phyloP scores from a whole-genome alignment of 202 grass and related monocot genomes.

The Thinopyrum obtusiflorum region DNA sequence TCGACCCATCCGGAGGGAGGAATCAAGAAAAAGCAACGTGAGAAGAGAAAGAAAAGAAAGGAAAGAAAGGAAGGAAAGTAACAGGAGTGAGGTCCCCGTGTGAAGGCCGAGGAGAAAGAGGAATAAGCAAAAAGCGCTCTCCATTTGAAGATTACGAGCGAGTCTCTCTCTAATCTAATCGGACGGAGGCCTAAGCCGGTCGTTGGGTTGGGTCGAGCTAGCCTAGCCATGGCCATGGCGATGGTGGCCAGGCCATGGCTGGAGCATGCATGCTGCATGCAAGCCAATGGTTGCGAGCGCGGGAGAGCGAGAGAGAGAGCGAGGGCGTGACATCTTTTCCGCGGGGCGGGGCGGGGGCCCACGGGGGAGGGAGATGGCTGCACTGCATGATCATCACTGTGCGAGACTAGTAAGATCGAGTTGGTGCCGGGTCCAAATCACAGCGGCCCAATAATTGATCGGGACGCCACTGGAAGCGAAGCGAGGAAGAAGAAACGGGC shows the following conservation, averaged over 20 bases:
- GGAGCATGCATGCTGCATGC: no score
- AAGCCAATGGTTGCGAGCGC: neutral
- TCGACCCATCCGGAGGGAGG: neutral
- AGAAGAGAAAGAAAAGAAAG: neutral
- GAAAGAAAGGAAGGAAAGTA: conserved; percentile 18
- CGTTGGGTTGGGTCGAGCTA: neutral
- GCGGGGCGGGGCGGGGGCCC: neutral
- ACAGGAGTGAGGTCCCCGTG: conserved; percentile 36
- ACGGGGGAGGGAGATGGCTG: conserved; percentile 29
- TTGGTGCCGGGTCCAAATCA: conserved; percentile 87
- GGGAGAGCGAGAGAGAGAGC: neutral
- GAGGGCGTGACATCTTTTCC: neutral
- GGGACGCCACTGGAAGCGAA: conserved; percentile 36
- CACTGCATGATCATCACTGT: conserved; percentile 53
- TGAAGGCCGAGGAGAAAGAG: conserved; percentile 35
- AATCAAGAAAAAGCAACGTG: conserved; percentile 4
- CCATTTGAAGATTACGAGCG: conserved; percentile 4
- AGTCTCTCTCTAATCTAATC: neutral
- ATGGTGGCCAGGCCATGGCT: neutral
- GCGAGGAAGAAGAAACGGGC: neutral
- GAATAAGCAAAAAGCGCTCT: conserved; percentile 45
- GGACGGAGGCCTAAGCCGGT: neutral
- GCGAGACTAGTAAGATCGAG: conserved; percentile 59
- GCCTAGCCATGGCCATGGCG: neutral
- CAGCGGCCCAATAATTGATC: conserved; percentile 87